Conservation (phyloP, 2,329 filamentous ascomycete genomes). For the Nemania diffusa region DNA sequence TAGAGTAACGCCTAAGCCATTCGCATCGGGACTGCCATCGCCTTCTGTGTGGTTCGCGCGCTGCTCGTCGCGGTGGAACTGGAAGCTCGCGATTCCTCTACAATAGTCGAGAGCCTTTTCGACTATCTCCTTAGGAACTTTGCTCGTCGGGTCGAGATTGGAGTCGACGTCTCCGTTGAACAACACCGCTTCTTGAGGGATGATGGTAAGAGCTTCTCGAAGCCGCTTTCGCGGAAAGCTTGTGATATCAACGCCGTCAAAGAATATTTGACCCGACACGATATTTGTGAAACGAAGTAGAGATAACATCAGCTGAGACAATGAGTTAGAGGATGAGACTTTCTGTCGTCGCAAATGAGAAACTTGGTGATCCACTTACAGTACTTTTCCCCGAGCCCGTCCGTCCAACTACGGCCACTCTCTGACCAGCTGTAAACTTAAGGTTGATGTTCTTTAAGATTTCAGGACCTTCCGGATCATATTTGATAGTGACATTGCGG, state of each 20-base stretch:
- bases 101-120: constrained; percentile 70
- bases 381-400: constrained; percentile 88
- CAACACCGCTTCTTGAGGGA: constrained; percentile 68
- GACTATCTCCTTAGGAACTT: constrained; percentile 64
- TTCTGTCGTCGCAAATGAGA: too few relatives aligned
- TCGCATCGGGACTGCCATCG: constrained; percentile 32
- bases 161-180: constrained; percentile 63
- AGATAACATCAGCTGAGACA: constrained; percentile 59
- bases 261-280: constrained; percentile 62
- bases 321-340: constrained; percentile 25
- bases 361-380: constrained; percentile 54
- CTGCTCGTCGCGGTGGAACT: constrained; percentile 42
- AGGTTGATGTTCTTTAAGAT: constrained; percentile 63
- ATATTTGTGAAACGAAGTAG: constrained; percentile 65
- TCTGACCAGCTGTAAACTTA: constrained; percentile 72
- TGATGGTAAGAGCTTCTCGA: constrained; percentile 65
- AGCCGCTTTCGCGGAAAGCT: constrained; percentile 61
- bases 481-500: constrained; percentile 62
- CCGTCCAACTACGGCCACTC: constrained; percentile 81
- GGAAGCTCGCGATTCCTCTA: constrained; percentile 63
- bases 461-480: constrained; percentile 57
- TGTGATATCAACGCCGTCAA: constrained; percentile 67
- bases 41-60: constrained; percentile 39
- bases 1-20: constrained; percentile 52
- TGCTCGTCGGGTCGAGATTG: constrained; percentile 73